Conservation (phyloP, 768 basidiomycete species). For the Rhizopogon vesiculosus region DNA sequence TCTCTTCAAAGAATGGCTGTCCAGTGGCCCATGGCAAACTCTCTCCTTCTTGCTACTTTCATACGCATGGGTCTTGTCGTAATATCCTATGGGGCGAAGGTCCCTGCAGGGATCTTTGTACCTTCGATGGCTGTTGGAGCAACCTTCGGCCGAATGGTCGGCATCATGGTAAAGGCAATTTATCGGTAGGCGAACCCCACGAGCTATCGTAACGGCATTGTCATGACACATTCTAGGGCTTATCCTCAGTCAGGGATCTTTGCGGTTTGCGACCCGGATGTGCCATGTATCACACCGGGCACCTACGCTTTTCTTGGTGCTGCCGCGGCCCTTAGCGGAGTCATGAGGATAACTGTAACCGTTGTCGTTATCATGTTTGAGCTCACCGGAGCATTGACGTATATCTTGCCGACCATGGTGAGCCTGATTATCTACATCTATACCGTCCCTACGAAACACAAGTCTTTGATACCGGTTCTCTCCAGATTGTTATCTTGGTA, state of each 20-base stretch:
- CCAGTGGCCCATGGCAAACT: conserved; percentile 95
- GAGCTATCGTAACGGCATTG: neutral
- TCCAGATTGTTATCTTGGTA: conserved; percentile 89
- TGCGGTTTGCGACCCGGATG: conserved; percentile 83
- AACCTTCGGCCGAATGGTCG: conserved; percentile 94
- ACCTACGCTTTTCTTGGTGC: conserved; percentile 98
- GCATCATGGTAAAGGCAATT: conserved; percentile 92
- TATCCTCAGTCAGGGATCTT: conserved; percentile 86
- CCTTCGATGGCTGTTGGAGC: conserved; percentile 99
- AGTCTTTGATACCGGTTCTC: conserved; percentile 10
- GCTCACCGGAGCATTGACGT: conserved; percentile 93
- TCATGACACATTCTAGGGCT: conserved; percentile 42
- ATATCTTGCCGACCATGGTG: conserved; percentile 97
- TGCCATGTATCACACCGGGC: conserved; percentile 96
- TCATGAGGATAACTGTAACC: conserved; percentile 96
- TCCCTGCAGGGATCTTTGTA: conserved; percentile 97
- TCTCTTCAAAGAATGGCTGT: conserved; percentile 58
- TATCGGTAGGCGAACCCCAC: conserved; percentile 52
- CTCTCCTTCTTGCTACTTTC: conserved; percentile 85
- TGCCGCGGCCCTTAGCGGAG: conserved; percentile 91
- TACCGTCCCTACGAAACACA: conserved; percentile 1
- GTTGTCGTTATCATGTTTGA: conserved; percentile 99
- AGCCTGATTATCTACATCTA: conserved; percentile 11
- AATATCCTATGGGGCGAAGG: conserved; percentile 92
- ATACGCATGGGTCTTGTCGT: conserved; percentile 85